Evolutionary conservation across 345 rosid genomes (phyloP).

Genomic region (Cardamine resedifolia): DNA sequence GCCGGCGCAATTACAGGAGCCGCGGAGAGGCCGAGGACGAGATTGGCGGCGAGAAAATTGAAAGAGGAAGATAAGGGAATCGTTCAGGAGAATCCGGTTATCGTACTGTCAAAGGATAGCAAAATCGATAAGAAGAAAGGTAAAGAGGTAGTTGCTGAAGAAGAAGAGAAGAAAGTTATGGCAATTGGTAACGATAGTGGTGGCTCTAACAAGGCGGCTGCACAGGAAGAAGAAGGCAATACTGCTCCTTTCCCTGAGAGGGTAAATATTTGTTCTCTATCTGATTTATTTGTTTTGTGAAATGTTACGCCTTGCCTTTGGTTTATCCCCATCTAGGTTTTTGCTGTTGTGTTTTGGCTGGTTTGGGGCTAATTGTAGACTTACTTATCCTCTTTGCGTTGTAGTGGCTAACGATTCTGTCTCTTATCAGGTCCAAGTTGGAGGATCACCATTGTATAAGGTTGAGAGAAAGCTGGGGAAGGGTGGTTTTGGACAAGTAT

Average conservation of each 20-base stretch:
- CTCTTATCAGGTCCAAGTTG: conserved; percentile 74
- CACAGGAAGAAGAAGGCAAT: conserved; percentile 85
- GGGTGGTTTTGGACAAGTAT: conserved; percentile 99
- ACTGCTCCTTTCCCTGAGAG: conserved; percentile 89
- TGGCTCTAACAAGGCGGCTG: conserved; percentile 77
- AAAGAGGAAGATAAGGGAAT: conserved; percentile 43
- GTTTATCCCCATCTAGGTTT: background rate
- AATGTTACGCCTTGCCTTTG: background rate
- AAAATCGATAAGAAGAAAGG: conserved; percentile 39
- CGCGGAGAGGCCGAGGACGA: conserved; percentile 56
- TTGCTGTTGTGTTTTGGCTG: background rate
- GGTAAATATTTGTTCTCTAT: conserved; percentile 40
- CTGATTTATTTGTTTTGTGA: background rate
- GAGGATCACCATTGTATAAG: conserved; percentile 85
- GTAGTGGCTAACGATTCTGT: conserved; percentile 13
- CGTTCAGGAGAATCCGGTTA: conserved; percentile 34
- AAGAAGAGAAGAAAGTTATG: conserved; percentile 36
- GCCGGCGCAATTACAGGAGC: conserved; percentile 35
- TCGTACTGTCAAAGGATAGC: conserved; percentile 39
- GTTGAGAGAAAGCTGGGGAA: conserved; percentile 89
- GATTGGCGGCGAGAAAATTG: conserved; percentile 49
- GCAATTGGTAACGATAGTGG: conserved; percentile 69
- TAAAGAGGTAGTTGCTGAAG: conserved; percentile 34
- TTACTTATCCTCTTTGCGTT: background rate
- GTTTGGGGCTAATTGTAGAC: background rate